These are phyloP conservation scores for Linderniella brevidens DNA, from an alignment of 257 asterid genomes.

Conservation along the genomic window DNA sequence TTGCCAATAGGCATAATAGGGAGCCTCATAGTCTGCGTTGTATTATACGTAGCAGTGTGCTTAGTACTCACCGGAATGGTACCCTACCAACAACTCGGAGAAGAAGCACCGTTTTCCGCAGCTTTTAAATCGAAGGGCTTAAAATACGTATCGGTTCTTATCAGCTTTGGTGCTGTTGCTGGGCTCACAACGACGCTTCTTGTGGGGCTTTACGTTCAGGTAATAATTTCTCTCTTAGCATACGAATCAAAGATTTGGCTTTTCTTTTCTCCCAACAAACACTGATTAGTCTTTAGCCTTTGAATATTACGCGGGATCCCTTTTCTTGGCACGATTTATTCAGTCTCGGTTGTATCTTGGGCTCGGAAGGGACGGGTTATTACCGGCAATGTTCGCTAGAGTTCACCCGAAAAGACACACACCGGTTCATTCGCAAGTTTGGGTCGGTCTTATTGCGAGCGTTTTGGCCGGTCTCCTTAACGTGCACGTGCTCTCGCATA, in stretches of 20 bases:
- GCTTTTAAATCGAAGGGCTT: constrained; percentile 76
- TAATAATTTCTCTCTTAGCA: constrained; percentile 12
- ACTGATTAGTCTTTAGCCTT: too few species aligned
- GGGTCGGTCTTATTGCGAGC: constrained; percentile 84
- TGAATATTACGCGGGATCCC: too few species aligned
- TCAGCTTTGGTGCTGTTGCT: constrained; percentile 94
- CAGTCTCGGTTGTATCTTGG: constrained; percentile 96
- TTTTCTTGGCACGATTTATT: constrained; percentile 3
- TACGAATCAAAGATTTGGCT: too few species aligned
- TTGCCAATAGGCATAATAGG: constrained; percentile 88
- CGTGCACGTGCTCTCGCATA: constrained; percentile 72
- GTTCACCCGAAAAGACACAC: constrained; percentile 69
- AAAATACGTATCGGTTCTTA: constrained; percentile 60
- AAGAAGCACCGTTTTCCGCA: constrained; percentile 82
- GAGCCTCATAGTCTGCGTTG: constrained; percentile 66
- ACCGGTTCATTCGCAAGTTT: constrained; percentile 76
- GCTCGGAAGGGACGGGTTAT: constrained; percentile 87
- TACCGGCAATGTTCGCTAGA: constrained; percentile 63
- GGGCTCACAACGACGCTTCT: constrained; percentile 90
- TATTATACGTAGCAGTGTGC: constrained; percentile 66
- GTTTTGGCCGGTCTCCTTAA: constrained; percentile 74
- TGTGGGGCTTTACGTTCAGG: constrained; percentile 98
- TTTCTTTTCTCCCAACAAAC: too few species aligned
- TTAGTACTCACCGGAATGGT: constrained; percentile 96
- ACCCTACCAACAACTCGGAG: constrained; percentile 67